These are phyloP conservation scores for Rhododendron ovatum DNA, from an alignment of 148 eudicot genomes.

Conservation along the genomic window DNA sequence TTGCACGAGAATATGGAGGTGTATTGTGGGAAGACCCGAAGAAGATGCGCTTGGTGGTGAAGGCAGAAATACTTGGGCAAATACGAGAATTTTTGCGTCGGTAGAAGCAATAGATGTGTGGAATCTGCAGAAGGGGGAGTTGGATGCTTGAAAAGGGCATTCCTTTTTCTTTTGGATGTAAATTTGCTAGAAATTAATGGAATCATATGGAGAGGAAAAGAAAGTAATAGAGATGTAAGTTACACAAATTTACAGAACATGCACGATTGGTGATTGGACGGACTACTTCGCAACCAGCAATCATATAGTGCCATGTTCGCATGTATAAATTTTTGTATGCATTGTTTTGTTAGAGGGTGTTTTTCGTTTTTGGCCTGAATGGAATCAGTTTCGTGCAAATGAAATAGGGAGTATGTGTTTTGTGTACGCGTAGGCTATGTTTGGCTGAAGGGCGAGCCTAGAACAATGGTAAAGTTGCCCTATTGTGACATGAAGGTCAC, in stretches of 20 bases:
- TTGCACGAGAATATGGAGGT: slow-evolving; percentile 73
- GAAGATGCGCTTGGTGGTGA: slow-evolving; percentile 68
- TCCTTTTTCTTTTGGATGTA: neutral
- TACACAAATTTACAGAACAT: neutral
- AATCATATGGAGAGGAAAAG: neutral
- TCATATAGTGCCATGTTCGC: neutral
- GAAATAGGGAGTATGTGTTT: neutral
- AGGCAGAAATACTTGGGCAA: slow-evolving; percentile 51
- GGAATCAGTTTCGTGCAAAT: neutral
- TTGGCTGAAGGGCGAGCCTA: too few species aligned
- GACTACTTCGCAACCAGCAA: neutral
- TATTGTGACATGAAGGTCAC: too few species aligned
- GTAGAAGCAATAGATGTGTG: slow-evolving; percentile 27
- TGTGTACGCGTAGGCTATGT: neutral
- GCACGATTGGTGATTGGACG: neutral
- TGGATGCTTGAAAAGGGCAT: too few species aligned
- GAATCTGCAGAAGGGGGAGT: neutral
- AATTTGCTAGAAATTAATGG: neutral
- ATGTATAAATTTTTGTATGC: neutral
- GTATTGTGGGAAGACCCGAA: slow-evolving; percentile 75
- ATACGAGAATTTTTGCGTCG: slow-evolving; percentile 70
- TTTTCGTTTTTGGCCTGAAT: neutral
- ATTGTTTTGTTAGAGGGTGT: neutral
- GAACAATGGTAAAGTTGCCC: too few species aligned
- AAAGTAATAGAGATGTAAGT: neutral